phyloP scores from a whole-genome alignment of 1,284 basidiomycete species.

The Neolentinus lepideus region DNA sequence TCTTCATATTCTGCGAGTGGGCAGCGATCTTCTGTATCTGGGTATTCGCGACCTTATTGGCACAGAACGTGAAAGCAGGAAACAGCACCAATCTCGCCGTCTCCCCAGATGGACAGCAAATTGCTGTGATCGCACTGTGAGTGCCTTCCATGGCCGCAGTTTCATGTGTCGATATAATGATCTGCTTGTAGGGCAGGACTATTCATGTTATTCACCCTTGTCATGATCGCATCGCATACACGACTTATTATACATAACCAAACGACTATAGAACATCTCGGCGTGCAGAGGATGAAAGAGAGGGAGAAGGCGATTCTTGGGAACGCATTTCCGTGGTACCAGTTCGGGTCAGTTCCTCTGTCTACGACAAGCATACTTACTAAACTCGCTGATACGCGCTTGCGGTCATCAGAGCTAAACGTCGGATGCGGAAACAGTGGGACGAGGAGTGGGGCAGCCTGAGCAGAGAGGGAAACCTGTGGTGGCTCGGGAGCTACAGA shows the following conservation, averaged over 20 bases:
- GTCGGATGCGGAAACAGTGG: slow-evolving; percentile 44
- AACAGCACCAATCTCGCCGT: slow-evolving; percentile 7
- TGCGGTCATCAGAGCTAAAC: slow-evolving; percentile 35
- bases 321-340: slow-evolving; percentile 37
- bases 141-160: slow-evolving; percentile 13
- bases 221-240: slow-evolving; percentile 54
- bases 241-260: slow-evolving; percentile 56
- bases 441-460: slow-evolving; percentile 73
- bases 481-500: slow-evolving; percentile 67
- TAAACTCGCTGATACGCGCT: not conserved
- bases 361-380: not conserved
- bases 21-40: slow-evolving; percentile 49
- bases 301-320: slow-evolving; percentile 49
- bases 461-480: slow-evolving; percentile 72
- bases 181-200: slow-evolving; percentile 47
- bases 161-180: not conserved
- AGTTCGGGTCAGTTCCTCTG: slow-evolving; percentile 35
- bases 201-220: slow-evolving; percentile 63
- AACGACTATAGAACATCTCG: slow-evolving; percentile 76
- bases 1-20: slow-evolving; percentile 65
- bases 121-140: slow-evolving; percentile 61
- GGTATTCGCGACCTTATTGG: slow-evolving; percentile 49
- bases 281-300: slow-evolving; percentile 47
- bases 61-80: slow-evolving; percentile 29
- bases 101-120: slow-evolving; percentile 52